Evolutionary conservation across 1,284 basidiomycete genomes (phyloP), one percentile per base, ranked within the genome.

Genomic region (Mycena citricolor): DNA sequence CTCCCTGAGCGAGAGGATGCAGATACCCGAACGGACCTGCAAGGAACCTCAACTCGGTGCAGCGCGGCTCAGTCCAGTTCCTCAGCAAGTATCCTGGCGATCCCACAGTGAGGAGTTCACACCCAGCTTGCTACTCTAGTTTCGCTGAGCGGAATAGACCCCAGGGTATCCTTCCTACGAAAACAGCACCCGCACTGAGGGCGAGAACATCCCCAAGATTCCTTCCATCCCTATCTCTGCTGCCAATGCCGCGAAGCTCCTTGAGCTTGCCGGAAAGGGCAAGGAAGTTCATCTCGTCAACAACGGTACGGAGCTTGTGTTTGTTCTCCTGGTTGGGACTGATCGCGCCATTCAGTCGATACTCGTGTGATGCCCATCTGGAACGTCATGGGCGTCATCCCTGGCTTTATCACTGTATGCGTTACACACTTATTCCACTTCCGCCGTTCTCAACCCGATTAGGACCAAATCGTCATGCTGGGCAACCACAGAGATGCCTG

Each of bases 321-420:
- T 29, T n/a, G 10, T 16, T 16, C 4, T 16, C 17, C 21, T 8
- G 31, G 32, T 11, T 17, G 2, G 16, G 8, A 5, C 8, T 13
- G 13, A 21, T 8, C 6, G 16, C 35, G n/a, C 17, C 11, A 8
- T 11, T 33, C 52, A 70, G 82, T 90, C 24, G 75, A 86, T 54
- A 76, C 72, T 31, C 11, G 28, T 48, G 51, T 88, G 17, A 86
- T 70, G 17, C 79, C 79, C 6, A 80, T 83, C 39, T 80, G 81
- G 81, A 89, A 93, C 66, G 79, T 81, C 1, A 87, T 92, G 81
- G 90, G 83, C 4, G 77, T 86, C 28, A 90, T 98, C 49, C 94
- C 93, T 6, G 94, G 95, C 1, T 81, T 86, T 54, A 81, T 97
- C 58, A 77, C 34, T 20, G 47, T 45, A 29, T 0, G n/a, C n/a